Conservation (phyloP, 2,329 filamentous ascomycete species). For the Arthroderma sp. region DNA sequence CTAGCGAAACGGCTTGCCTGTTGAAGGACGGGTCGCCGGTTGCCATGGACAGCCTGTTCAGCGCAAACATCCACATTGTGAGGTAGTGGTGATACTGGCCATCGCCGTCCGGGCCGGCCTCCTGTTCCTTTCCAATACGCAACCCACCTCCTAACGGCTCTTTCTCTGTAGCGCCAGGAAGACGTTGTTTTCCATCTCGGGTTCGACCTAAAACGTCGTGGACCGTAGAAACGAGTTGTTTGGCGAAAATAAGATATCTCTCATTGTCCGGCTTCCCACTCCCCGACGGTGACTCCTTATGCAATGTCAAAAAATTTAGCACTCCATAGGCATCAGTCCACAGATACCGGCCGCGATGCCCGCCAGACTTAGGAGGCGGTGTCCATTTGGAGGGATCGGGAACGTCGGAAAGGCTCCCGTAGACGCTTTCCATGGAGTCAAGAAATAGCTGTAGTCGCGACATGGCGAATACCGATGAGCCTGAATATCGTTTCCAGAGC, state of each 20-base stretch:
- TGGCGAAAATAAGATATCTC: conserved; percentile 38
- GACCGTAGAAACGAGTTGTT: conserved; percentile 37
- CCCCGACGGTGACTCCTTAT: conserved; percentile 20
- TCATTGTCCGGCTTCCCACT: conserved; percentile 13
- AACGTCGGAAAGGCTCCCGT: conserved; percentile 24
- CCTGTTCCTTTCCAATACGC: conserved; percentile 44
- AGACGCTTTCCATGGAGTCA: conserved; percentile 25
- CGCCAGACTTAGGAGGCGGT: conserved; percentile 38
- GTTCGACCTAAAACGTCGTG: conserved; percentile 42
- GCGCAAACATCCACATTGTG: conserved; percentile 50
- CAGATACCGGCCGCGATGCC: conserved; percentile 45
- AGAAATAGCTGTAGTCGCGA: conserved; percentile 8
- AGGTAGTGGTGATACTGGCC: conserved; percentile 52
- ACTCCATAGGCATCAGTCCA: conserved; percentile 51
- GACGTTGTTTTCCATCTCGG: conserved; percentile 33
- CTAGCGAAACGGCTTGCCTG: conserved; percentile 39
- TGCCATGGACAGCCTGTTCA: conserved; percentile 41
- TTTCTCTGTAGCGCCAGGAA: conserved; percentile 40
- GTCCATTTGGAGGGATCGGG: conserved; percentile 29
- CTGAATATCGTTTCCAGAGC: too few relatives aligned
- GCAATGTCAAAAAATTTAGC: conserved; percentile 45
- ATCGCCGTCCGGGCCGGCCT: conserved; percentile 38
- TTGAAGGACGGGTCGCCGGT: conserved; percentile 37
- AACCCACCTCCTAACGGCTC: conserved; percentile 43
- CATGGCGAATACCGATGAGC: background rate